Base-by-base conservation (phyloP, 2,329 filamentous ascomycete species). In the Coniochaeta ligniaria region DNA sequence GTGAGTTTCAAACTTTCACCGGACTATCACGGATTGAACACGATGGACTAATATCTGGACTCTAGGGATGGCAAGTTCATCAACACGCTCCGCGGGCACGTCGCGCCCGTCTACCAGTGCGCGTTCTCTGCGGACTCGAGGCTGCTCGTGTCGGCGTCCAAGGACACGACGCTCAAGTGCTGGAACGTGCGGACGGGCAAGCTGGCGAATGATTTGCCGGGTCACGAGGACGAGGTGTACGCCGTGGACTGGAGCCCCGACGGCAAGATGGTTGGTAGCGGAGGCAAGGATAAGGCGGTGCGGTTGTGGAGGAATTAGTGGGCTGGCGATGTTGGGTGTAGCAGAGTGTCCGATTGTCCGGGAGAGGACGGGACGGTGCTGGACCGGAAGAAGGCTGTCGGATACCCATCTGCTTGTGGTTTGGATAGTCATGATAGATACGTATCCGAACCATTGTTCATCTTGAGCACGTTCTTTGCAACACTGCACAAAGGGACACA, bases 221-320 rank as follows among this genome's bases (percentile, higher is more conserved):
- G 94, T 0, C 94, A 98, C 73, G 85, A 91, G 71, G 94, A 96
- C 69, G 91, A 97, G 73, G 93, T 97, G 0, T 97, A 93, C 73
- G 92, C 93, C 0, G 87, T 97, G 14, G 94, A 98, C 72, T 98
- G 94, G 95, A 93, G 90, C 67, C 89, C 92, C 0, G 93, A 97
- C 72, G 95, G 95, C 9, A 84, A 91, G 67, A 87, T 88, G 67
- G 93, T 98, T 17, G 92, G 88, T 20, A 96, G 92, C 72, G 95
- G 93, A 60, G 95, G 95, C 11, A 94, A 94, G 72, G 95, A 99
- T 74, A 97, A 96, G 73, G 85, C 85, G 2, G 84, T 89, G 22
- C 78, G 85, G 65, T 73, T 88, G 47, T 90, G 86, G 86, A 79
- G 83, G 66, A 85, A 87, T 71, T 89, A 76, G 70, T 9, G 22